phyloP scores from a whole-genome alignment of 2,329 filamentous ascomycete genomes.

The Colletotrichum brevisporum region DNA sequence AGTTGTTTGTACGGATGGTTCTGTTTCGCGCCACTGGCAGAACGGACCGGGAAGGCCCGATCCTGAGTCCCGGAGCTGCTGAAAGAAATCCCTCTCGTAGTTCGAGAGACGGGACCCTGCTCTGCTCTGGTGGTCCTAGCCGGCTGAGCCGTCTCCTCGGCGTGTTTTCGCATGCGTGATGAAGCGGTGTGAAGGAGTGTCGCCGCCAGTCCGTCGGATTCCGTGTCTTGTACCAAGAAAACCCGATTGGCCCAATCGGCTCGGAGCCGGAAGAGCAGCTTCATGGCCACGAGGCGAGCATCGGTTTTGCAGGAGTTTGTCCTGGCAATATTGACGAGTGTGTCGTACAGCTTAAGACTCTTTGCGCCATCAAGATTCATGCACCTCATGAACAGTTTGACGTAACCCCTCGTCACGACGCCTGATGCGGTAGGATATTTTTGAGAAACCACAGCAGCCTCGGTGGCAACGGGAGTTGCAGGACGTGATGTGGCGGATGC shows the following conservation, averaged over 20 bases:
- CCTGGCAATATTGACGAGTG: conserved; percentile 74
- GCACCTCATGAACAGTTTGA: conserved; percentile 81
- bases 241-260: conserved; percentile 86
- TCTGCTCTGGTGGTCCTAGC: conserved; percentile 62
- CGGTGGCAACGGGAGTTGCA: conserved; percentile 44
- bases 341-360: conserved; percentile 72
- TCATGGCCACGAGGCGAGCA: conserved; percentile 81
- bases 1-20: conserved; percentile 62
- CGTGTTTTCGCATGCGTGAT: conserved; percentile 64
- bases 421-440: conserved; percentile 72
- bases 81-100: conserved; percentile 67
- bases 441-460: conserved; percentile 40
- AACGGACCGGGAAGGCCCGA: conserved; percentile 56
- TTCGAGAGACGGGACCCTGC: conserved; percentile 55
- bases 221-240: conserved; percentile 77
- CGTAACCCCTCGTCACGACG: conserved; percentile 78
- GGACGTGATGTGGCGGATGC: conserved; percentile 47
- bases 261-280: conserved; percentile 84
- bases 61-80: conserved; percentile 62
- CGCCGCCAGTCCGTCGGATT: conserved; percentile 80
- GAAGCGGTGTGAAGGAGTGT: conserved; percentile 77
- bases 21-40: conserved; percentile 56
- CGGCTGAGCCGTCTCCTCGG: conserved; percentile 65
- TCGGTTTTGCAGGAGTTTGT: conserved; percentile 73
- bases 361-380: conserved; percentile 78